Base-by-base conservation (phyloP, 1,284 basidiomycete genomes). In the Trichosporon faecale region DNA sequence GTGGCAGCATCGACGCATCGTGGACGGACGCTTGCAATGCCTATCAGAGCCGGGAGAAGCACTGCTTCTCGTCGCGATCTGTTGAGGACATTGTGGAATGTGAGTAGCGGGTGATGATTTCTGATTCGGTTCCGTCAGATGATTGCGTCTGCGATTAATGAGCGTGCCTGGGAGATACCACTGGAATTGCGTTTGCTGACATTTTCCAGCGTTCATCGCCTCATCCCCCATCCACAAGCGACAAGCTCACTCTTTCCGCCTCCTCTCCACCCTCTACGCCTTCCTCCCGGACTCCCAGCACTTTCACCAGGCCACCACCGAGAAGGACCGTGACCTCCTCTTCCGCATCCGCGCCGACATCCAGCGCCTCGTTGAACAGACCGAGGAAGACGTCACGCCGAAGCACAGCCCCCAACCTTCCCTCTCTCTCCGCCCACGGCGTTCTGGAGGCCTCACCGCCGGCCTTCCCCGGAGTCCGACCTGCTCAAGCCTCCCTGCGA, bases 331-430 rank as follows among this genome's bases (percentile, higher is more conserved):
- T 33, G 82, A 84, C 65, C 76, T 79, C 23, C 76, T 79, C 40
- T 76, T 78, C 71, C 76, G 78, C 21, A 74, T 84, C 18, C 77
- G 79, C n/a, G 74, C 77, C n/a, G 83, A 83, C 71, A 73, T 84
- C 33, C 79, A 81, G 60, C 65, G 71, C 0, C 79, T 77, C 70
- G 77, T 79, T 1, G 67, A 66, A 2, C 21, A 61, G 29, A 21
- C 7, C 16, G 29, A 61, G 27, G 64, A 31, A 14, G 27, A 31
- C 57, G 29, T 9, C 27, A 31, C 57, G 23, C 57, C 29, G 7
- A 31, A n/a, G 27, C 57, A 61, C 57, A 12, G 64, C 64, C 1
- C 37, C 31, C 11, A 60, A 3, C 49, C 49, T 18, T 52, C 49
- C 64, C 44, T 64, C 66, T 52, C 49, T 40, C 44, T 64, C 66